Conservation (phyloP, 2,329 filamentous ascomycete genomes). For the Diaporthe caulivora region DNA sequence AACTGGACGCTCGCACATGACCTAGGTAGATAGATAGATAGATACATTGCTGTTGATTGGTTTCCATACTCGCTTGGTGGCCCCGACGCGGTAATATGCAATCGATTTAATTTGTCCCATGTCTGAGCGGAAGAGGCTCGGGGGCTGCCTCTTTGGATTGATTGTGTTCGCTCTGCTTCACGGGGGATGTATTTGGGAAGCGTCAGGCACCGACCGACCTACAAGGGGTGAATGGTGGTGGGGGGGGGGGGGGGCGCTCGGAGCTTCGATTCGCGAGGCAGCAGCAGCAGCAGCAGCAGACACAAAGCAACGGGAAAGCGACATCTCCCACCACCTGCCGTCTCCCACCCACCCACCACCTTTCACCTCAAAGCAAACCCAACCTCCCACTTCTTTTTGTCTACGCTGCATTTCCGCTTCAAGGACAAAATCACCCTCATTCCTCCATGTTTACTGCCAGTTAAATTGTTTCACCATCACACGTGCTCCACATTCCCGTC, state of each 20-base stretch:
- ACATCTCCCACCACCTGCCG: not conserved
- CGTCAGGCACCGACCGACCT: slow-evolving; percentile 14
- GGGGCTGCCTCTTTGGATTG: not conserved
- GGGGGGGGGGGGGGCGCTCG: not conserved
- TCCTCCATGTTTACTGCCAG: not conserved
- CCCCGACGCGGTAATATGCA: not conserved
- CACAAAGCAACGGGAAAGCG: slow-evolving; percentile 5
- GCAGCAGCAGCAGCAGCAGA: not conserved
- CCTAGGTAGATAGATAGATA: no score
- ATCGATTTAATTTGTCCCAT: not conserved
- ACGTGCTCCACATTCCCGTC: not conserved
- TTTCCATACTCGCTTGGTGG: not conserved
- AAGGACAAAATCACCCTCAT: not conserved
- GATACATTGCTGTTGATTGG: not conserved
- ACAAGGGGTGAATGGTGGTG: no score
- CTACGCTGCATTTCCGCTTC: not conserved
- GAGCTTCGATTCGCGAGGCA: not conserved
- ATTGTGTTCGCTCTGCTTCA: not conserved
- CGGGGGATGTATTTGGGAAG: slow-evolving; percentile 1
- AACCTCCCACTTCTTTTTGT: slow-evolving; percentile 20
- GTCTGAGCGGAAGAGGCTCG: not conserved
- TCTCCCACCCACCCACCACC: not conserved
- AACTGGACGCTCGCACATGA: not conserved
- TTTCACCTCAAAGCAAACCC: not conserved
- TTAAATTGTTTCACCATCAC: not conserved